Evolutionary conservation across 352 stramenopile genomes (phyloP).

Genomic region (Phytophthora idaei): DNA sequence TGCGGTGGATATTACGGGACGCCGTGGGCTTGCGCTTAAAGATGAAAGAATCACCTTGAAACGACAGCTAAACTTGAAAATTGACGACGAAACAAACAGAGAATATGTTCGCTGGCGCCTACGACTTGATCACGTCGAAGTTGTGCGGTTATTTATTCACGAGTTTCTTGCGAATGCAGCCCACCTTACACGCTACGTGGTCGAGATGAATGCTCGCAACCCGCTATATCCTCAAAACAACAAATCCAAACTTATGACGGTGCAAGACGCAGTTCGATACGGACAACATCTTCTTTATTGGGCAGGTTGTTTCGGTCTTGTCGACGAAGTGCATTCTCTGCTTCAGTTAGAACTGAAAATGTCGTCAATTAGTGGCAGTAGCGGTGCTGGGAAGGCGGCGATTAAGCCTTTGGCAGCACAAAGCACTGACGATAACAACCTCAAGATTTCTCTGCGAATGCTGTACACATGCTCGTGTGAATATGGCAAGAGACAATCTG

Average conservation of each 20-base stretch:
- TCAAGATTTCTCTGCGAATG: constrained; percentile 28
- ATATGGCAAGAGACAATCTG: constrained; percentile 65
- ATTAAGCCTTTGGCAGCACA: constrained; percentile 13
- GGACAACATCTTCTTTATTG: constrained; percentile 83
- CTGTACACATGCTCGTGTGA: constrained; percentile 75
- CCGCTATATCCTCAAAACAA: constrained; percentile 32
- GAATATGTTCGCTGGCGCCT: constrained; percentile 63
- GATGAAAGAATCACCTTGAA: constrained; percentile 47
- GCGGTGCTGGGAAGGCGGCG: background rate
- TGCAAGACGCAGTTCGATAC: constrained; percentile 62
- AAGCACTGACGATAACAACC: constrained; percentile 16
- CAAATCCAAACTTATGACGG: constrained; percentile 17
- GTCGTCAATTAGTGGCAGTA: constrained; percentile 5
- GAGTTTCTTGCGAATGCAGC: constrained; percentile 60
- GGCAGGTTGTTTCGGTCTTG: constrained; percentile 71
- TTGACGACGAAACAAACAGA: background rate
- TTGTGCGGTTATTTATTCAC: constrained; percentile 47
- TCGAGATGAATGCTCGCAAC: constrained; percentile 65
- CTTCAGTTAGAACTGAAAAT: constrained; percentile 35
- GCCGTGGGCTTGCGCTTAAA: constrained; percentile 51
- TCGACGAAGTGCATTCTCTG: constrained; percentile 52
- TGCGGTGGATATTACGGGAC: constrained; percentile 65
- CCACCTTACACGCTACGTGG: constrained; percentile 55
- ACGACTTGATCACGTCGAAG: constrained; percentile 63
- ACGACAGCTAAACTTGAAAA: background rate